Conservation (phyloP, 805 yeast species). For the Starmerella powellii region DNA sequence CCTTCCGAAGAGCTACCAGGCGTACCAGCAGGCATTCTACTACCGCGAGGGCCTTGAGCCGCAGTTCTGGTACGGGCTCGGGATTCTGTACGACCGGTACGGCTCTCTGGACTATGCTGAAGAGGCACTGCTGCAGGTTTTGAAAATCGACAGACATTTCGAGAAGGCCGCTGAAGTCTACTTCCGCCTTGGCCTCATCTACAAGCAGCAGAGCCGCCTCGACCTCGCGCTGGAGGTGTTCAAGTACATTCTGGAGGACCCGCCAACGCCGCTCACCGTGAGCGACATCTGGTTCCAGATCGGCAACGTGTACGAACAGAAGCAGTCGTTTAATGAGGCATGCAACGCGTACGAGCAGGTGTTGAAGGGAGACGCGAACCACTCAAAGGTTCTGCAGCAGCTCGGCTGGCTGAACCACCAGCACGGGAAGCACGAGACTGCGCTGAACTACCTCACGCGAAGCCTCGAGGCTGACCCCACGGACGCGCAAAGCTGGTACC, state of each 20-base stretch:
- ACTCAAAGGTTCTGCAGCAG: constrained; percentile 91
- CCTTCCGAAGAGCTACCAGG: constrained; percentile 85
- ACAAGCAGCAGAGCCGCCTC: constrained; percentile 85
- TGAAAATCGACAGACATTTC: constrained; percentile 90
- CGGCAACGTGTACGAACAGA: constrained; percentile 89
- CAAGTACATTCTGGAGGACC: constrained; percentile 76
- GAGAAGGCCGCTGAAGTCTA: constrained; percentile 95
- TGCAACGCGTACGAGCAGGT: constrained; percentile 93
- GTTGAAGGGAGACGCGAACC: constrained; percentile 76
- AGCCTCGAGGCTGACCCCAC: constrained; percentile 78
- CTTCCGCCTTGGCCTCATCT: constrained; percentile 89
- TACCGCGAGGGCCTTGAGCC: constrained; percentile 93
- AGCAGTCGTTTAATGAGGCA: constrained; percentile 82
- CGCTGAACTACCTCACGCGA: constrained; percentile 69
- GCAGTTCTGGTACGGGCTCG: constrained; percentile 97
- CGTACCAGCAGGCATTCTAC: constrained; percentile 90
- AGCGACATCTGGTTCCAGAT: constrained; percentile 98
- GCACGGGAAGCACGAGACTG: constrained; percentile 60
- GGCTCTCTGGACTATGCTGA: constrained; percentile 96
- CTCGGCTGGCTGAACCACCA: constrained; percentile 86
- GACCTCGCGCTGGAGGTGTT: constrained; percentile 86
- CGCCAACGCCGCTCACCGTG: constrained; percentile 91
- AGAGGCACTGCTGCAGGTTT: constrained; percentile 91
- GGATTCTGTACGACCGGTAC: constrained; percentile 88
- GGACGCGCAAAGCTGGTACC: constrained; percentile 97